A percentile compares a stretch with the other conserved stretches of the same genome.
These are phyloP conservation scores for Tetrahymena malaccensis DNA, from an alignment of 73 alveolate species.

Conservation along the genomic window DNA sequence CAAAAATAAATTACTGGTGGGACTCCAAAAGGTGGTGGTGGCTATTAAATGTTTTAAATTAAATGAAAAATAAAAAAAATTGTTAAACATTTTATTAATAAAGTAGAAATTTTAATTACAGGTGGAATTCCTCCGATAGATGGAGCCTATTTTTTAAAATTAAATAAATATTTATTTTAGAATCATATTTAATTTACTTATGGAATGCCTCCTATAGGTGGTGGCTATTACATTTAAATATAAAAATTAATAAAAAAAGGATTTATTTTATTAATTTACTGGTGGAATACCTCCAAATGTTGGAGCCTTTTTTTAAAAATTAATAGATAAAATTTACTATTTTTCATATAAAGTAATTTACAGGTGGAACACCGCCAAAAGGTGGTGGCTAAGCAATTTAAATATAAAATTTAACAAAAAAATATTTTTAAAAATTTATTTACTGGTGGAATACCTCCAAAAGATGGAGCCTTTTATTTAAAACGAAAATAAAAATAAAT, in stretches of 20 bases:
- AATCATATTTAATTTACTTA: neutral
- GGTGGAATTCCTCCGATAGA: neutral
- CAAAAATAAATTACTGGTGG: neutral
- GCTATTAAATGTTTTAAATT: too few relatives aligned
- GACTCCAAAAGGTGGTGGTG: neutral
- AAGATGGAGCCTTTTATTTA: neutral
- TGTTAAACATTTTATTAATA: neutral
- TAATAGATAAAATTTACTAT: neutral
- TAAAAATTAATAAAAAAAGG: neutral
- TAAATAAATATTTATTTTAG: neutral
- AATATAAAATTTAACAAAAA: neutral
- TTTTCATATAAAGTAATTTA: neutral
- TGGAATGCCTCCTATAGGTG: neutral
- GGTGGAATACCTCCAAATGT: neutral
- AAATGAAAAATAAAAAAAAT: neutral
- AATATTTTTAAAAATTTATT: neutral
- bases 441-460: neutral
- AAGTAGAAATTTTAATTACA: too few relatives aligned
- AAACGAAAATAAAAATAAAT: neutral
- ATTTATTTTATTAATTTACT: neutral
- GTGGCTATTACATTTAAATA: neutral
- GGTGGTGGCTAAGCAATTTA: neutral
- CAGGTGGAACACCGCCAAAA: neutral
- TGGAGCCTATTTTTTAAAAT: neutral
- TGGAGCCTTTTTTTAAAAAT: neutral